A percentile compares a stretch with the other conserved stretches of the same genome.
Conservation (phyloP, 2,329 filamentous ascomycete species). For the Aspergillus sp. region DNA sequence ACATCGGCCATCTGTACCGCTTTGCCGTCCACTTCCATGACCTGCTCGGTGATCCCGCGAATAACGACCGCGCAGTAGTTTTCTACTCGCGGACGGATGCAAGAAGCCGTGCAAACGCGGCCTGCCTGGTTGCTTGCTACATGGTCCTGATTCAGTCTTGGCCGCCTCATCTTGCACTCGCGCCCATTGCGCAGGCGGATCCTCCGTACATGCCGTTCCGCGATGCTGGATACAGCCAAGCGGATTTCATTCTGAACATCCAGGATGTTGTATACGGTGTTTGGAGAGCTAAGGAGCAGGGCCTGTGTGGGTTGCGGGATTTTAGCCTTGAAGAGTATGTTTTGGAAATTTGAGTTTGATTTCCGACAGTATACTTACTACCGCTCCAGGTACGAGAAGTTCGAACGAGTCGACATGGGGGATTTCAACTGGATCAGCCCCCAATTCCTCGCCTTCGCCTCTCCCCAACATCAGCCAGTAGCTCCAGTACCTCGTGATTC, state of each 20-base stretch:
- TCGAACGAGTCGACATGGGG: constrained; percentile 92
- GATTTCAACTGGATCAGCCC: constrained; percentile 99
- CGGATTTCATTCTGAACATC: constrained; percentile 91
- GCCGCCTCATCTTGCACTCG: constrained; percentile 92
- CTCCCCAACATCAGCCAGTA: constrained; percentile 79
- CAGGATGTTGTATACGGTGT: constrained; percentile 98
- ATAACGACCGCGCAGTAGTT: constrained; percentile 84
- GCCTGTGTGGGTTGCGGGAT: constrained; percentile 84
- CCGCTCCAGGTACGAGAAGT: constrained; percentile 74
- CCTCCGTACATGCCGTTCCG: constrained; percentile 98
- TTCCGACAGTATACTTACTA: constrained; percentile 14
- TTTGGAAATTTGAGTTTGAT: not conserved
- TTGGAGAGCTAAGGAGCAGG: constrained; percentile 97
- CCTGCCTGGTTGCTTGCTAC: constrained; percentile 93
- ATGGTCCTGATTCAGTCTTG: constrained; percentile 98
- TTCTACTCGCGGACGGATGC: constrained; percentile 95
- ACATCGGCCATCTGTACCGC: constrained; percentile 95
- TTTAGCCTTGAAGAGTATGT: constrained; percentile 87
- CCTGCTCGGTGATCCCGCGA: constrained; percentile 85
- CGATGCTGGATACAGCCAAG: constrained; percentile 96
- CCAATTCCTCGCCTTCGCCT: constrained; percentile 93
- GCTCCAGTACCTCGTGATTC: constrained; percentile 71
- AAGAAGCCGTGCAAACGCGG: constrained; percentile 84
- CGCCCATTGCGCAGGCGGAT: constrained; percentile 93
- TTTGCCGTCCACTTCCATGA: constrained; percentile 97